Conservation (phyloP, 2,329 filamentous ascomycete genomes). For the Xylariaceae sp. region DNA sequence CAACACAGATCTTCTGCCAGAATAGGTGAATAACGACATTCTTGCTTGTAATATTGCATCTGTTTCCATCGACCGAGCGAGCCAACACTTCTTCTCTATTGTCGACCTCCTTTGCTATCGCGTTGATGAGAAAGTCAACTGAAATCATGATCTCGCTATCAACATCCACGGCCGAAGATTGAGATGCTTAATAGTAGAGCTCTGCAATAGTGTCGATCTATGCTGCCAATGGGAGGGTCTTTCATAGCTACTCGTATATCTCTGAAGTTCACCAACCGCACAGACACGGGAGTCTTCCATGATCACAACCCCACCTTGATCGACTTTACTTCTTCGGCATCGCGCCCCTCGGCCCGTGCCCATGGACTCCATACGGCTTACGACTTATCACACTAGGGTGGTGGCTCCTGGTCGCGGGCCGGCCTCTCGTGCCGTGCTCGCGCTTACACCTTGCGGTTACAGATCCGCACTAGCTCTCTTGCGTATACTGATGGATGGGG, state of each 20-base stretch:
- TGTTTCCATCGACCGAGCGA: too few relatives aligned
- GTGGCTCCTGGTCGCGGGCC: slow-evolving; percentile 50
- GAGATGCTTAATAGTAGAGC: too few relatives aligned
- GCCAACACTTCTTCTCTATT: too few relatives aligned
- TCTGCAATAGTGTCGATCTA: slow-evolving; percentile 17
- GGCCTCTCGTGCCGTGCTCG: slow-evolving; percentile 54
- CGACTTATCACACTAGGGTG: slow-evolving; percentile 40
- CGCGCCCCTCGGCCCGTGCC: slow-evolving; percentile 17
- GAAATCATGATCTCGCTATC: background rate
- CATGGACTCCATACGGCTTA: background rate
- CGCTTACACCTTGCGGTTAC: slow-evolving; percentile 54
- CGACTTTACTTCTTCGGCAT: slow-evolving; percentile 20
- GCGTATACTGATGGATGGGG: slow-evolving; percentile 31
- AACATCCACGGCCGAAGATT: too few relatives aligned
- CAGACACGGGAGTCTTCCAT: slow-evolving; percentile 26
- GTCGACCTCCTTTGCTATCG: too few relatives aligned
- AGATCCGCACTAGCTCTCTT: slow-evolving; percentile 42
- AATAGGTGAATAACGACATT: too few relatives aligned
- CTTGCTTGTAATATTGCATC: too few relatives aligned
- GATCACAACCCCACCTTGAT: slow-evolving; percentile 1
- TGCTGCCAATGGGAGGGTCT: slow-evolving; percentile 35
- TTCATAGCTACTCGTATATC: slow-evolving; percentile 31
- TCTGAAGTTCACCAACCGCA: slow-evolving; percentile 17
- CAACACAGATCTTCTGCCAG: too few relatives aligned
- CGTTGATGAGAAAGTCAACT: too few relatives aligned